Percentiles rank a stretch among this genome's conserved stretches.
phyloP scores from a whole-genome alignment of 129 eudicot genomes.

The Oenanthe sinensis region DNA sequence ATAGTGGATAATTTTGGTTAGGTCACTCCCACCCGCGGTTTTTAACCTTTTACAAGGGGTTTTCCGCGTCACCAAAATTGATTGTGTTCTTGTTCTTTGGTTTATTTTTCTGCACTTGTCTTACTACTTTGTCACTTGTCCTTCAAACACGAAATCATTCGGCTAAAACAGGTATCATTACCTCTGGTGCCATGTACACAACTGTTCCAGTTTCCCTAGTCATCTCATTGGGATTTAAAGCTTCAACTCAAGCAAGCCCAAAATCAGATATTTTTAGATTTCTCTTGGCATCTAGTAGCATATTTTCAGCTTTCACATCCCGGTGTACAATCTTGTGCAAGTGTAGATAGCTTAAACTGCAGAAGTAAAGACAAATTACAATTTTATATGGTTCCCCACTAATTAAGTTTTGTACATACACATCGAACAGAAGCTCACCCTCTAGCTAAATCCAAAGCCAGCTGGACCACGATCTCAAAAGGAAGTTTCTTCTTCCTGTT shows the following conservation, averaged over 20 bases:
- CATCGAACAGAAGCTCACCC: background rate
- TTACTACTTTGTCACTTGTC: no score
- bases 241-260: constrained; percentile 89
- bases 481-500: background rate
- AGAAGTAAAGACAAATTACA: background rate
- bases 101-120: no score
- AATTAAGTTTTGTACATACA: background rate
- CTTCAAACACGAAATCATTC: no score
- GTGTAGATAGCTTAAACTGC: constrained; percentile 8
- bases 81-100: no score
- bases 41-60: no score
- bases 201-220: constrained; percentile 92
- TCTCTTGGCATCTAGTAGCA: background rate
- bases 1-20: no score
- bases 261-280: constrained; percentile 81
- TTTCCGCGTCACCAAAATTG: no score
- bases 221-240: constrained; percentile 77
- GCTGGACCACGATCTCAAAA: constrained; percentile 1
- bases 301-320: constrained; percentile 9
- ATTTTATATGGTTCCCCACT: background rate
- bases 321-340: background rate
- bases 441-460: constrained; percentile 3
- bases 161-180: background rate
- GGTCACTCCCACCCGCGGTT: no score
- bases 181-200: constrained; percentile 83